Evolutionary conservation across 345 rosid species (phyloP).

Genomic region (Excoecaria cochinchinensis): DNA sequence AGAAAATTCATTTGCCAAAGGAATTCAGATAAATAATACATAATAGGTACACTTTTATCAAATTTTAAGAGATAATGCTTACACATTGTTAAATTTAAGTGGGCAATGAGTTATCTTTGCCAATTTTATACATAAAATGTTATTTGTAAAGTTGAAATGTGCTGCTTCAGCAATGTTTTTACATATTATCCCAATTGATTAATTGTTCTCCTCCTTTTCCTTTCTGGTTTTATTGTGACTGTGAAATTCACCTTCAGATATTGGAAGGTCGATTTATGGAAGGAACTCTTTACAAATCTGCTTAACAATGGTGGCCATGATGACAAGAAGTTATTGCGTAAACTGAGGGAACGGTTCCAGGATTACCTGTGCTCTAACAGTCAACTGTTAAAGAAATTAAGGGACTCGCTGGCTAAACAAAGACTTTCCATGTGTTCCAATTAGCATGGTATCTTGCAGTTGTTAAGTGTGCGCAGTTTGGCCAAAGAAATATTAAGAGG

Average conservation of each 20-base stretch:
- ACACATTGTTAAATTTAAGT: no score
- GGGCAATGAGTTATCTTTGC: no score
- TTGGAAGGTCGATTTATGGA: conserved; percentile 82
- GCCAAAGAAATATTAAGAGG: background rate
- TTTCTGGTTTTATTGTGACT: background rate
- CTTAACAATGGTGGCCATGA: conserved; percentile 48
- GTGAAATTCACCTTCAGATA: conserved; percentile 46
- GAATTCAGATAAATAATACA: no score
- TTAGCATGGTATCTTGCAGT: conserved; percentile 6
- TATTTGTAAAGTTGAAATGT: no score
- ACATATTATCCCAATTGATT: no score
- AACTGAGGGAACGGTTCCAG: conserved; percentile 60
- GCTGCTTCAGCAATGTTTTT: no score
- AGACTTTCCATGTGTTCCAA: conserved; percentile 67
- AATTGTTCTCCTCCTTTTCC: background rate
- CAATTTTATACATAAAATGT: no score
- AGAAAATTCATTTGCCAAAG: no score
- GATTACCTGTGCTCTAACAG: conserved; percentile 54
- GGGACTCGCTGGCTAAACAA: conserved; percentile 68
- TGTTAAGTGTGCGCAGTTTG: background rate
- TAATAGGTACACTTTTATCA: no score
- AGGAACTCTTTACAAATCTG: conserved; percentile 60
- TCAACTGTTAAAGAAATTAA: conserved; percentile 62
- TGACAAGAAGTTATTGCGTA: conserved; percentile 46
- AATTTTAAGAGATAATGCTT: no score